Evolutionary conservation across 2,329 filamentous ascomycete species (phyloP).

Genomic region (Gyromitra esculenta): DNA sequence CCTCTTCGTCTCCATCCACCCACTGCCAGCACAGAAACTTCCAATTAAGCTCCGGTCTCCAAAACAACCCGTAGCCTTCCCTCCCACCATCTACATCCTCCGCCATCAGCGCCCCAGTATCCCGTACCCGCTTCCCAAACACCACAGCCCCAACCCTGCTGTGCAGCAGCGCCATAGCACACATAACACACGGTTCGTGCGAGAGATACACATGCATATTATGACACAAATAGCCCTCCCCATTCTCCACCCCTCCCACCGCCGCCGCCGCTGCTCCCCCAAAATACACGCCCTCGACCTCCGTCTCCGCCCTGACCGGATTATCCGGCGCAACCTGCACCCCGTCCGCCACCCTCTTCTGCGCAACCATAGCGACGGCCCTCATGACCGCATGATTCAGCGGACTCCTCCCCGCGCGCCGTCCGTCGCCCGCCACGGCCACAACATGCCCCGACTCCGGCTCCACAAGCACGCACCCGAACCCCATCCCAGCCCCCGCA

Average conservation of each 20-base stretch:
- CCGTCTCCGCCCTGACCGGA: constrained; percentile 39
- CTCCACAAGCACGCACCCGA: constrained; percentile 81
- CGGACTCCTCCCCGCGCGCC: constrained; percentile 73
- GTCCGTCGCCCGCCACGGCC: constrained; percentile 78
- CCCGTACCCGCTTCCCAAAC: constrained; percentile 66
- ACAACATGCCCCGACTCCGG: constrained; percentile 65
- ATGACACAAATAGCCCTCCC: constrained; percentile 90
- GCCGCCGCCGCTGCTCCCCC: background rate
- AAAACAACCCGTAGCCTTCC: constrained; percentile 74
- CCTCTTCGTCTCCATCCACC: constrained; percentile 63
- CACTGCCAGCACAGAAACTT: constrained; percentile 71
- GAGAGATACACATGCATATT: constrained; percentile 93
- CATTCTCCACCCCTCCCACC: constrained; percentile 61
- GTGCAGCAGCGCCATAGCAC: constrained; percentile 94
- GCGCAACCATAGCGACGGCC: constrained; percentile 79
- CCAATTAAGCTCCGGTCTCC: constrained; percentile 84
- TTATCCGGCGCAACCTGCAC: constrained; percentile 59
- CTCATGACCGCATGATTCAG: constrained; percentile 81
- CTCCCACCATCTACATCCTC: constrained; percentile 58
- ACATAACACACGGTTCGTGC: constrained; percentile 96
- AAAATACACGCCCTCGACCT: constrained; percentile 29
- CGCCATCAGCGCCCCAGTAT: constrained; percentile 47
- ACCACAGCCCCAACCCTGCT: constrained; percentile 88
- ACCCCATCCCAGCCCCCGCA: constrained; percentile 71
- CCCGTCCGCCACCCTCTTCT: constrained; percentile 61